phyloP scores from a whole-genome alignment of 805 yeast genomes.

The Monosporozyma siamensis region DNA sequence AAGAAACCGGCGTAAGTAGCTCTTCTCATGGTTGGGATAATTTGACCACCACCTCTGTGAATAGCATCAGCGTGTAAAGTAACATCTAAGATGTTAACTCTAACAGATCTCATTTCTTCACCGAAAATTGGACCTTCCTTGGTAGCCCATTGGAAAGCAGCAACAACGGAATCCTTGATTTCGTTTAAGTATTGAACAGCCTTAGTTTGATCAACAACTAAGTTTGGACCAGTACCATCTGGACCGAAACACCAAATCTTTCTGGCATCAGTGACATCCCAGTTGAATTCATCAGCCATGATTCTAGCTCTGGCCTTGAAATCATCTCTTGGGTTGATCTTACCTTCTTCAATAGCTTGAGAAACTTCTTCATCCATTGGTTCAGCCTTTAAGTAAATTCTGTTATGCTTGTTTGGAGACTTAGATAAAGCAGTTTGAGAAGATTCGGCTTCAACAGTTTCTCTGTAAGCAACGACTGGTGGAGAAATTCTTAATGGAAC shows the following conservation, averaged over 20 bases:
- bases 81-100: constrained; percentile 97
- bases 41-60: constrained; percentile 99
- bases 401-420: constrained; percentile 99
- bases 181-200: constrained; percentile 98
- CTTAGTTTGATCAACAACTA: constrained; percentile 99
- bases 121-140: constrained; percentile 99
- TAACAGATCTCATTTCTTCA: constrained; percentile 91
- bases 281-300: constrained; percentile 97
- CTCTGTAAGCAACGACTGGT: constrained; percentile 98
- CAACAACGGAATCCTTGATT: constrained; percentile 98
- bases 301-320: constrained; percentile 98
- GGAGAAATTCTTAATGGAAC: constrained; percentile 95
- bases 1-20: constrained; percentile 97
- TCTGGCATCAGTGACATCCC: constrained; percentile 99
- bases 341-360: constrained; percentile 86
- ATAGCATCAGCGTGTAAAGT: constrained; percentile 99
- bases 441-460: constrained; percentile 90
- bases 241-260: constrained; percentile 99
- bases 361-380: constrained; percentile 92
- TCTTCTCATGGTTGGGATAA: constrained; percentile 99
- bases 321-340: constrained; percentile 91
- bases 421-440: constrained; percentile 94
- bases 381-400: constrained; percentile 95
- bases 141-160: constrained; percentile 99
- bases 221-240: constrained; percentile 97